Evolutionary conservation across 805 yeast species (phyloP).

Genomic region (Citeromyces nyonsensis): DNA sequence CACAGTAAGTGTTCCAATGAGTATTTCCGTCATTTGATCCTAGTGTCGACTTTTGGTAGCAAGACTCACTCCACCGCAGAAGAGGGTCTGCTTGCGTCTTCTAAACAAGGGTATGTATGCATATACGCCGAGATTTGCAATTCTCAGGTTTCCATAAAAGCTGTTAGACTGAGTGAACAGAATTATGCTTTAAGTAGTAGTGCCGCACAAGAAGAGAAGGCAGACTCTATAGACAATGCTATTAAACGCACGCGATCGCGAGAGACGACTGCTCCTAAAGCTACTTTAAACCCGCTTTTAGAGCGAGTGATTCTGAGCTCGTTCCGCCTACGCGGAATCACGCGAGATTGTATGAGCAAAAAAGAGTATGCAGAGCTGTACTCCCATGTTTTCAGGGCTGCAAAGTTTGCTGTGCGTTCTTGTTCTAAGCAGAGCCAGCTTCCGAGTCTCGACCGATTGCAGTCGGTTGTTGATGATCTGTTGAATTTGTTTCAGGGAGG

Average conservation of each 20-base stretch:
- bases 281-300: constrained; percentile 2
- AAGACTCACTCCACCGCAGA: too few relatives aligned
- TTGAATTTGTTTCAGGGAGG: constrained; percentile 12
- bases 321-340: constrained; percentile 16
- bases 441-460: constrained; percentile 15
- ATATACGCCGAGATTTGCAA: too few relatives aligned
- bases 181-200: too few relatives aligned
- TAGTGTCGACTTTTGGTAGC: too few relatives aligned
- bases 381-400: constrained; percentile 17
- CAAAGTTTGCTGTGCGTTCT: constrained; percentile 20
- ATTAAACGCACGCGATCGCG: not conserved
- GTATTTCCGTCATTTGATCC: too few relatives aligned
- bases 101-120: too few relatives aligned
- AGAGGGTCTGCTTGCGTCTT: too few relatives aligned
- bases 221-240: too few relatives aligned
- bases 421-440: constrained; percentile 6
- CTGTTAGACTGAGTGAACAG: too few relatives aligned
- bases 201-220: too few relatives aligned
- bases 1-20: too few relatives aligned
- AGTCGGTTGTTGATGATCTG: constrained; percentile 18
- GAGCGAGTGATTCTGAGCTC: constrained; percentile 16
- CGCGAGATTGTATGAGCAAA: constrained; percentile 8
- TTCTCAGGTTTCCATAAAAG: too few relatives aligned
- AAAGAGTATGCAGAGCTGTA: constrained; percentile 17
- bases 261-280: not conserved